Evolutionary conservation across 352 stramenopile genomes (phyloP).

Genomic region (Pythium brachiatum): DNA sequence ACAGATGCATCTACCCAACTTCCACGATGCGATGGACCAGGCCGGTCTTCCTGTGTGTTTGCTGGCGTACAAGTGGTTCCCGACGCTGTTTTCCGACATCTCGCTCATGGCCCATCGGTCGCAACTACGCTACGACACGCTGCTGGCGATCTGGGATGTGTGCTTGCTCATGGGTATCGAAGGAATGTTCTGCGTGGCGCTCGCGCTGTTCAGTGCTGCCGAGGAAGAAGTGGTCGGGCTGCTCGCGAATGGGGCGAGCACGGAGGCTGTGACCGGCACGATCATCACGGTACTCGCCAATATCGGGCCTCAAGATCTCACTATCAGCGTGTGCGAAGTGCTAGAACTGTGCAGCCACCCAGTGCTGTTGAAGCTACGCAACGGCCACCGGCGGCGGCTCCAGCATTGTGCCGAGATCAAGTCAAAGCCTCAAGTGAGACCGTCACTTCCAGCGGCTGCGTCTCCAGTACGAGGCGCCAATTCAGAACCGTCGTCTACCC

Average conservation of each 20-base stretch:
- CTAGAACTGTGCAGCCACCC: slow-evolving; percentile 73
- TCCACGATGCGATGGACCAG: slow-evolving; percentile 50
- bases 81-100: slow-evolving; percentile 83
- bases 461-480: background rate
- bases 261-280: slow-evolving; percentile 64
- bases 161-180: slow-evolving; percentile 79
- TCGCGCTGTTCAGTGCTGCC: slow-evolving; percentile 64
- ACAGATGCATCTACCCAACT: slow-evolving; percentile 60
- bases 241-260: slow-evolving; percentile 34
- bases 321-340: slow-evolving; percentile 78
- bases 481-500: background rate
- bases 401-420: slow-evolving; percentile 32
- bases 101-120: slow-evolving; percentile 72
- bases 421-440: slow-evolving; percentile 22
- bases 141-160: slow-evolving; percentile 78
- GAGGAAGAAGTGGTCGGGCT: slow-evolving; percentile 56
- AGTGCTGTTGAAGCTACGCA: slow-evolving; percentile 74
- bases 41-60: slow-evolving; percentile 70
- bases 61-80: slow-evolving; percentile 88
- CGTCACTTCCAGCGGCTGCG: slow-evolving; percentile 23
- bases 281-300: slow-evolving; percentile 50
- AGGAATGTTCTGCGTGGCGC: slow-evolving; percentile 70
- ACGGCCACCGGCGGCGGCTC: slow-evolving; percentile 63
- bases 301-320: slow-evolving; percentile 56
- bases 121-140: slow-evolving; percentile 70